These are phyloP conservation scores for Boletus sp. DNA, from an alignment of 768 basidiomycete genomes.

Conservation along the genomic window DNA sequence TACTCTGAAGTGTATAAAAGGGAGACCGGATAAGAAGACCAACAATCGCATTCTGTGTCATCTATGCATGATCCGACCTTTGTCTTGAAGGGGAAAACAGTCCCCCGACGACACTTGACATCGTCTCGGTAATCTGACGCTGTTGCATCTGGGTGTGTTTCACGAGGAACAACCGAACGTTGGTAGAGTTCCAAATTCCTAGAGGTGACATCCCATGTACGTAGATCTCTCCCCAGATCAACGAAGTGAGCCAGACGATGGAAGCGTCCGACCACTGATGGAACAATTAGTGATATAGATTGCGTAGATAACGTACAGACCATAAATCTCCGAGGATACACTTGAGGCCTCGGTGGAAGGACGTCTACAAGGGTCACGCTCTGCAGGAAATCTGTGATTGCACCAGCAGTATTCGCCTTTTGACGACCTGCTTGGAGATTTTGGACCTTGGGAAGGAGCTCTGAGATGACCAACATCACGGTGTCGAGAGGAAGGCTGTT, in stretches of 20 bases:
- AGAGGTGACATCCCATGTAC: constrained; percentile 84
- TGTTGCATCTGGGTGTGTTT: constrained; percentile 74
- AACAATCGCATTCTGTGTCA: background rate
- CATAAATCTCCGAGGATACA: constrained; percentile 70
- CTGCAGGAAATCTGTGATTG: constrained; percentile 73
- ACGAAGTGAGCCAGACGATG: constrained; percentile 85
- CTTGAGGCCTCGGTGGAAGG: constrained; percentile 64
- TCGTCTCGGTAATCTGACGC: constrained; percentile 72
- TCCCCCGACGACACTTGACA: constrained; percentile 79
- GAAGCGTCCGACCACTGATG: constrained; percentile 89
- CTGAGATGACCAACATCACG: constrained; percentile 84
- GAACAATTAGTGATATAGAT: background rate
- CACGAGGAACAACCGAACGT: constrained; percentile 86
- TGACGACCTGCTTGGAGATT: constrained; percentile 68
- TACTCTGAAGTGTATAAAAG: background rate
- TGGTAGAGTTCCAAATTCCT: constrained; percentile 88
- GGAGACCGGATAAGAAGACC: background rate
- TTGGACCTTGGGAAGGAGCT: constrained; percentile 82
- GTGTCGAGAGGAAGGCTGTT: constrained; percentile 81
- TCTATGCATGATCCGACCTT: constrained; percentile 27
- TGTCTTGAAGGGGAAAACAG: constrained; percentile 49
- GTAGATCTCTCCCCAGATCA: constrained; percentile 96
- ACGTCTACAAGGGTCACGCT: constrained; percentile 66
- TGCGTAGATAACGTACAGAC: constrained; percentile 40
- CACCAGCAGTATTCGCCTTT: constrained; percentile 59